Percentiles rank a stretch among this genome's conserved stretches.
phyloP scores from a whole-genome alignment of 192 early-diverging fungal species.

The Dimargaris cristalligena region DNA sequence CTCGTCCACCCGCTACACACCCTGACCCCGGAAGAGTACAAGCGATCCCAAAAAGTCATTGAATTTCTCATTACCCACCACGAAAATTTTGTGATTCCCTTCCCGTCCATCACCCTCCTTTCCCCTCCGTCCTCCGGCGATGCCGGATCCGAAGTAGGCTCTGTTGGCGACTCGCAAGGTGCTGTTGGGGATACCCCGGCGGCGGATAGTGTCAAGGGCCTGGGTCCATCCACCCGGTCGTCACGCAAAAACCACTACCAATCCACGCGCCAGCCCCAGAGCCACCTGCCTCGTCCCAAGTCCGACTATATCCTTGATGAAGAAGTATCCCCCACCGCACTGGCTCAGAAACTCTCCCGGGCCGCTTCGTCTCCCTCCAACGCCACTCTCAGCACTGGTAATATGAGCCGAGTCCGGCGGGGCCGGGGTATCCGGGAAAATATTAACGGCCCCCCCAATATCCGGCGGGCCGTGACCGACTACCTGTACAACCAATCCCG shows the following conservation, averaged over 20 bases:
- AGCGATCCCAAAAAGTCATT: conserved; percentile 51
- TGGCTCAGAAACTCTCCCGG: conserved; percentile 7
- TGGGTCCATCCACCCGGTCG: neutral
- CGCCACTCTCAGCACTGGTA: conserved; percentile 4
- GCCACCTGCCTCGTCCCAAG: neutral
- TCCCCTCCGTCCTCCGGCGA: neutral
- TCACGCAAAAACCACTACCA: neutral
- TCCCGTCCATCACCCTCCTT: conserved; percentile 3
- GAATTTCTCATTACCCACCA: conserved; percentile 48
- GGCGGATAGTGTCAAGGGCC: neutral
- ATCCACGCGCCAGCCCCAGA: too few relatives aligned
- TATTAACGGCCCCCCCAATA: conserved; percentile 8
- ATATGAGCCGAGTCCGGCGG: conserved; percentile 9
- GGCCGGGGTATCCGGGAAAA: conserved; percentile 6
- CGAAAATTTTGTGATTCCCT: conserved; percentile 10
- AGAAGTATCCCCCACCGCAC: neutral
- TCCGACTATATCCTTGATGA: neutral
- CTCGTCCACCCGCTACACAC: conserved; percentile 54
- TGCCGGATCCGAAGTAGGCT: neutral
- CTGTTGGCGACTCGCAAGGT: neutral
- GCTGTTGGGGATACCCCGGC: neutral
- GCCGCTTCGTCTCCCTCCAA: conserved; percentile 8
- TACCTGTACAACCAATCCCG: conserved; percentile 7
- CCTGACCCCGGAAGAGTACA: conserved; percentile 53
- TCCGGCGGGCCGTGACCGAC: conserved; percentile 8